Evolutionary conservation across 1,139 yeast genomes (phyloP), one percentile per base, ranked within the genome.

Genomic region (Hansenula anomala): DNA sequence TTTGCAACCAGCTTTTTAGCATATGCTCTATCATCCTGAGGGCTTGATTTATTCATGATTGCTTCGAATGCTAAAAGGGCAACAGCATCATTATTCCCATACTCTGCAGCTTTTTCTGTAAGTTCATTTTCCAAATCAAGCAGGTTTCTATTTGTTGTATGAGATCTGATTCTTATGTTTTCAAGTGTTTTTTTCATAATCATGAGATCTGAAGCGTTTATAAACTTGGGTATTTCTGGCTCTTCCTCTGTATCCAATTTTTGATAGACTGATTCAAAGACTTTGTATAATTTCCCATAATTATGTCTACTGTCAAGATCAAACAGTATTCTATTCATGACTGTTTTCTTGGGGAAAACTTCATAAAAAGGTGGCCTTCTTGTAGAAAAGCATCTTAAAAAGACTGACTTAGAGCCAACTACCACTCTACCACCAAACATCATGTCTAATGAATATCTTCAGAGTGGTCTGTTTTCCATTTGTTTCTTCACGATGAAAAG

Each of bases 61-160:
- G 81, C 78, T 46, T 71, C 84, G 63, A 71, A 88, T 30, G 88
- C 76, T 18, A 89, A 60, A 14, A 86, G 64, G 1, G 92, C 68
- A 22, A 89, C 77, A 1, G 96, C 96, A 59, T 88, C 88, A 46
- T 79, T 75, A 53, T 84, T 76, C 1, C 96, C 96, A 52, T 78
- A 52, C 52, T 86, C 95, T 0, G 96, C 96, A 9, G 96, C 89
- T 42, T 74, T 74, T 49, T 87, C 95, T 11, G 88, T 73, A 32
- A 88, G 60, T 46, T 77, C 81, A 46, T 80, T 75, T 55, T 88
- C 96, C 22, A 88, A 60, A 10, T 63, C 73, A 4, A 82, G 64
- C 34, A 83, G 58, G 50, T 78, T 63, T 39, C 57, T 70, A 49
- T 83, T 78, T 15, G 75, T 67, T 2, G 80, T 64, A 44, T 78